Evolutionary conservation across 148 eudicot genomes (phyloP).

Genomic region (Cornus suecica): DNA sequence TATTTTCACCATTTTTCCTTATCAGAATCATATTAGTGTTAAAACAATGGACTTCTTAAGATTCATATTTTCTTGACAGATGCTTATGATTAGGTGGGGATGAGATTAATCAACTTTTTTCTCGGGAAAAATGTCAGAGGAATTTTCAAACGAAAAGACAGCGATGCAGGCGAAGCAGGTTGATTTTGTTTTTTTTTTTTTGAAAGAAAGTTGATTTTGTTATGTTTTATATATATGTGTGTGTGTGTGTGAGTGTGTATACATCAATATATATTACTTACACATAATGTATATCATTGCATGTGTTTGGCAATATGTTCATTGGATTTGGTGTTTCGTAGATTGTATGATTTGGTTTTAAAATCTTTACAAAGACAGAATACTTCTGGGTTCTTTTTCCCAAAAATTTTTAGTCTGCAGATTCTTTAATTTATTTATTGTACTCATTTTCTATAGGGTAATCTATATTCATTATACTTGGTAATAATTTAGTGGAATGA

Average conservation of each 20-base stretch:
- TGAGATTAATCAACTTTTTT: conserved; percentile 39
- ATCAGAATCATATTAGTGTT: too few relatives aligned
- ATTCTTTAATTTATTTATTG: background rate
- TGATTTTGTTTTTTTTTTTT: background rate
- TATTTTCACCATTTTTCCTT: too few relatives aligned
- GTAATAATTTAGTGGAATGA: background rate
- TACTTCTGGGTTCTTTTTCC: background rate
- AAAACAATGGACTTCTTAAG: background rate
- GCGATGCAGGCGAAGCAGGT: conserved; percentile 92
- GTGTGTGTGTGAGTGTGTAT: background rate
- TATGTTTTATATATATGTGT: too few relatives aligned
- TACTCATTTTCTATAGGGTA: background rate
- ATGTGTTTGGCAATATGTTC: background rate
- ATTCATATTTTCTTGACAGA: background rate
- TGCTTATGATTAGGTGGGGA: conserved; percentile 16
- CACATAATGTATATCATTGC: too few relatives aligned
- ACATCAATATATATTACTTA: background rate
- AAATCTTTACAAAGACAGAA: too few relatives aligned
- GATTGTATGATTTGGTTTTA: background rate
- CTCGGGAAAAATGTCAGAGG: conserved; percentile 41
- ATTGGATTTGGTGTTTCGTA: background rate
- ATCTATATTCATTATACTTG: background rate
- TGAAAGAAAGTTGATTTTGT: too few relatives aligned
- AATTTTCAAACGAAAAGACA: conserved; percentile 70
- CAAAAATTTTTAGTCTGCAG: too few relatives aligned